phyloP scores from a whole-genome alignment of 2,329 filamentous ascomycete species.

The Aspergillus ochraceus region DNA sequence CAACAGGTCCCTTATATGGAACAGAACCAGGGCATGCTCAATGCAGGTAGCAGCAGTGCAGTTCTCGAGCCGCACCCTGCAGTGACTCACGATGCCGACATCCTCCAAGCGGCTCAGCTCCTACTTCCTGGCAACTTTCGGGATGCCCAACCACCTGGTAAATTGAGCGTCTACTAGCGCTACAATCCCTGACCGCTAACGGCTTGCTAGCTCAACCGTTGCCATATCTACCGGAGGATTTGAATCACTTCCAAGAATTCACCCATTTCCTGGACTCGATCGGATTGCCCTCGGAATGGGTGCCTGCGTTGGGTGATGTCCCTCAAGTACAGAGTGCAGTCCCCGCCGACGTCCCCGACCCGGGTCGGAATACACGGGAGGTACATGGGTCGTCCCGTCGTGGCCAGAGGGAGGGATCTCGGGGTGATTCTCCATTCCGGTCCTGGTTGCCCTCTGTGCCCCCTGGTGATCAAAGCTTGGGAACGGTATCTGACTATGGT shows the following conservation, averaged over 20 bases:
- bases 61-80: conserved; percentile 20
- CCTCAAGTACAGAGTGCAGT: conserved; percentile 26
- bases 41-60: conserved; percentile 13
- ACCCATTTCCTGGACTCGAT: conserved; percentile 37
- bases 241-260: conserved; percentile 39
- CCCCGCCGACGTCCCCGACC: conserved; percentile 24
- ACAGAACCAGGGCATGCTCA: conserved; percentile 24
- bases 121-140: conserved; percentile 33
- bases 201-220: conserved; percentile 25
- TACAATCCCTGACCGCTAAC: neutral
- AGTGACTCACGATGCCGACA: conserved; percentile 33
- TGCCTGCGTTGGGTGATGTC: conserved; percentile 27
- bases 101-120: conserved; percentile 41
- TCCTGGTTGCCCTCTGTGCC: conserved; percentile 36
- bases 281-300: conserved; percentile 35
- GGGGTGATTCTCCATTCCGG: conserved; percentile 34
- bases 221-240: conserved; percentile 32
- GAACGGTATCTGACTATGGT: conserved; percentile 33
- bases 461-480: conserved; percentile 32
- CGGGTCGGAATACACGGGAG: conserved; percentile 17
- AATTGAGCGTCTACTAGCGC: neutral
- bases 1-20: conserved; percentile 28
- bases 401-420: conserved; percentile 23
- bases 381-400: conserved; percentile 20
- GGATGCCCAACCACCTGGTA: conserved; percentile 17